These are phyloP conservation scores for Durotheca rogersii DNA, from an alignment of 495 filamentous ascomycete genomes.

Conservation along the genomic window DNA sequence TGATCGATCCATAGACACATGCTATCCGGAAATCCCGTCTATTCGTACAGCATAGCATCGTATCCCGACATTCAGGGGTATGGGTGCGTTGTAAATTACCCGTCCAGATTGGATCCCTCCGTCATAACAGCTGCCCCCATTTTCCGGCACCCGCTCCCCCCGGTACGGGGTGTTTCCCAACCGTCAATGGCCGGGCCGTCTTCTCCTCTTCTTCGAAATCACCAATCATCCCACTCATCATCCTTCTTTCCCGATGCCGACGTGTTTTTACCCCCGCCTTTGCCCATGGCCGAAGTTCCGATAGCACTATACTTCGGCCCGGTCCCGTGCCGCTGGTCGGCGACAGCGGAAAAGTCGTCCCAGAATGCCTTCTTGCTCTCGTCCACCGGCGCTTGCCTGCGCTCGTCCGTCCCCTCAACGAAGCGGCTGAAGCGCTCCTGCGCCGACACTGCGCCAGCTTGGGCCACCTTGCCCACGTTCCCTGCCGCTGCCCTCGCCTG, in stretches of 20 bases:
- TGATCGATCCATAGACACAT: too few species aligned
- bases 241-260: slow-evolving; percentile 50
- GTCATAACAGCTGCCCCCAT: not conserved
- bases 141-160: not conserved
- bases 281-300: slow-evolving; percentile 71
- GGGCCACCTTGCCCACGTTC: slow-evolving; percentile 60
- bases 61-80: slow-evolving; percentile 24
- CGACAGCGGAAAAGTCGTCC: slow-evolving; percentile 69
- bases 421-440: slow-evolving; percentile 78
- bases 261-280: slow-evolving; percentile 44
- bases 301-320: slow-evolving; percentile 51
- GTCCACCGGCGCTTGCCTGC: slow-evolving; percentile 42
- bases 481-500: slow-evolving; percentile 74
- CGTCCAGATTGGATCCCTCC: slow-evolving; percentile 4
- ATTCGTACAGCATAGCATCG: slow-evolving; percentile 28
- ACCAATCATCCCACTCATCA: slow-evolving; percentile 68
- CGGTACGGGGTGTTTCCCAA: too few species aligned
- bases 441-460: slow-evolving; percentile 65
- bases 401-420: slow-evolving; percentile 60
- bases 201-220: slow-evolving; percentile 11
- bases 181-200: not conserved
- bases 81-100: too few species aligned
- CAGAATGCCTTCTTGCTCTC: slow-evolving; percentile 83
- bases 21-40: slow-evolving; percentile 28
- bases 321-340: slow-evolving; percentile 45